These are phyloP conservation scores for Aplosporella prunicola DNA, from an alignment of 2,329 filamentous ascomycete species.

Conservation along the genomic window DNA sequence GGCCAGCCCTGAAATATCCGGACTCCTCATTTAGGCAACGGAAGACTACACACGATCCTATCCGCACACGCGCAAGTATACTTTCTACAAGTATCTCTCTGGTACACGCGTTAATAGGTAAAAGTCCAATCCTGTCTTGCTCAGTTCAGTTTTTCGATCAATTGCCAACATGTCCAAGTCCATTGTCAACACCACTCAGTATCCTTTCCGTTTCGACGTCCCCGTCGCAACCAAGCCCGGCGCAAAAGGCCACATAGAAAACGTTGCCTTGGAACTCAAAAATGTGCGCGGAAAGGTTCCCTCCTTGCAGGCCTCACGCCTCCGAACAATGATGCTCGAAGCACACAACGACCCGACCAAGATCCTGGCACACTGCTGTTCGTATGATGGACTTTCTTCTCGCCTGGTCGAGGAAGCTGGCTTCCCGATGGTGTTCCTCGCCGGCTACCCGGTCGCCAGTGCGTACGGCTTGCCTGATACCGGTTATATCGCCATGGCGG, in stretches of 20 bases:
- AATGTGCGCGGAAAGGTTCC: slow-evolving; percentile 32
- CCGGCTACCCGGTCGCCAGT: slow-evolving; percentile 34
- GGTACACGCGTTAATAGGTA: too few relatives aligned
- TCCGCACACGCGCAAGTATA: too few relatives aligned
- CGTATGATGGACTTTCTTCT: slow-evolving; percentile 37
- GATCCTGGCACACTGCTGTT: slow-evolving; percentile 36
- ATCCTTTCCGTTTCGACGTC: slow-evolving; percentile 25
- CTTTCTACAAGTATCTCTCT: too few relatives aligned
- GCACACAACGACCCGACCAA: slow-evolving; percentile 33
- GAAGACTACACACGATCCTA: too few relatives aligned
- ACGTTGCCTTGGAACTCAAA: slow-evolving; percentile 12
- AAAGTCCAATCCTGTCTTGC: too few relatives aligned
- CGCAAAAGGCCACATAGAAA: slow-evolving; percentile 4
- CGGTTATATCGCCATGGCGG: slow-evolving; percentile 41
- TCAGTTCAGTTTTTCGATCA: too few relatives aligned
- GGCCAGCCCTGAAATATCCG: too few relatives aligned
- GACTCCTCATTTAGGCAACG: too few relatives aligned
- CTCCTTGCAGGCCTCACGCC: slow-evolving; percentile 31
- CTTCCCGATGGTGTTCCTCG: slow-evolving; percentile 38
- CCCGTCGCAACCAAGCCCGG: slow-evolving; percentile 1
- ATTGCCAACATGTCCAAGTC: slow-evolving; percentile 18
- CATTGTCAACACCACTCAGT: slow-evolving; percentile 23
- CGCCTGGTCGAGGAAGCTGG: slow-evolving; percentile 38
- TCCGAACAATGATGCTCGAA: slow-evolving; percentile 30
- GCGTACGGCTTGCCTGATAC: slow-evolving; percentile 38